phyloP scores from a whole-genome alignment of 192 early-diverging fungal genomes.

The Thamnidium elegans region DNA sequence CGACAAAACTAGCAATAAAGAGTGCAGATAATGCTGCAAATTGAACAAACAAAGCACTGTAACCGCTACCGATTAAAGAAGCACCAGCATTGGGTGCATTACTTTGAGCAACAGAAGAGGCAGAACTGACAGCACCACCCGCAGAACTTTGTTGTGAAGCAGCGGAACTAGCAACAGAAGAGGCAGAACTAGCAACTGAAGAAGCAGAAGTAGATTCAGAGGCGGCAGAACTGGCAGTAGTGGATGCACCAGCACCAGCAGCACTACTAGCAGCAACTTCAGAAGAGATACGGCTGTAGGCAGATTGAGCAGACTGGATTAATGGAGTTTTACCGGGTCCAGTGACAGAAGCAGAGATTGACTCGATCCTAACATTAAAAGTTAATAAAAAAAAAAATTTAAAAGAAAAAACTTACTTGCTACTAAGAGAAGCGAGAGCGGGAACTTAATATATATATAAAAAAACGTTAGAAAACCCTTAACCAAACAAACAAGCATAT shows the following conservation, averaged over 20 bases:
- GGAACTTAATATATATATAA: too few species aligned
- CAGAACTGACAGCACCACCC: background rate
- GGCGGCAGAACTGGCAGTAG: background rate
- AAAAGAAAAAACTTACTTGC: background rate
- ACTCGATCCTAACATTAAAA: too few species aligned
- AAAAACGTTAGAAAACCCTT: too few species aligned
- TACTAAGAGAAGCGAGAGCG: background rate
- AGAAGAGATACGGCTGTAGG: background rate
- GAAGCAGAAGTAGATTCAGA: background rate
- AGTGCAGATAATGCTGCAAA: conserved; percentile 10
- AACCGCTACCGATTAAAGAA: background rate
- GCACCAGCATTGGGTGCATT: background rate
- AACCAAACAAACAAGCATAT: background rate
- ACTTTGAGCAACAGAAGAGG: background rate
- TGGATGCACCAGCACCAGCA: background rate
- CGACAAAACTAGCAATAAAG: conserved; percentile 23
- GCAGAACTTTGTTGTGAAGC: background rate
- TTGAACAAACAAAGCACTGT: conserved; percentile 1
- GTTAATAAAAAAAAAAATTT: background rate
- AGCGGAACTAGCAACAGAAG: background rate
- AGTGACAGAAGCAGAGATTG: too few species aligned
- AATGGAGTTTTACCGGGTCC: background rate
- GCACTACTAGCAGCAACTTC: too few species aligned
- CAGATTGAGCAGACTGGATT: background rate
- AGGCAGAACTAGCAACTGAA: background rate